phyloP scores from a whole-genome alignment of 345 rosid species.

The Cardamine chenopodiifolia region DNA sequence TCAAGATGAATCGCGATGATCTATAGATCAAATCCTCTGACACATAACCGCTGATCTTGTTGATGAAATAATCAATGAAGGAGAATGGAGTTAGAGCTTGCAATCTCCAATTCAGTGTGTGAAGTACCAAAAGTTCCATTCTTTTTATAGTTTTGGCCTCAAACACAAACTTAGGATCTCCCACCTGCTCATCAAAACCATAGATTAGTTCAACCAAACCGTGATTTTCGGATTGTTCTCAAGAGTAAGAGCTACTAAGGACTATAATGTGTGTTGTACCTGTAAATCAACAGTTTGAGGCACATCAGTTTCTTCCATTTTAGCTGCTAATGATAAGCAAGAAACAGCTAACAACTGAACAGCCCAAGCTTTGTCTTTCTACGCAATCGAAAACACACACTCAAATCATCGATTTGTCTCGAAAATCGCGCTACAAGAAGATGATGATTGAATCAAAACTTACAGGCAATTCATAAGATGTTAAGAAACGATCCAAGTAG shows the following conservation, averaged over 20 bases:
- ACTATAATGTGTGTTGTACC: constrained; percentile 47
- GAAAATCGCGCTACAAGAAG: not conserved
- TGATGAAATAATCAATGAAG: constrained; percentile 57
- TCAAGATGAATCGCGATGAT: constrained; percentile 56
- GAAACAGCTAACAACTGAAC: constrained; percentile 67
- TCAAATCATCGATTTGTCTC: not conserved
- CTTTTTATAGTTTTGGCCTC: constrained; percentile 61
- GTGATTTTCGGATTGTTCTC: not conserved
- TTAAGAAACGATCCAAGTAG: constrained; percentile 73
- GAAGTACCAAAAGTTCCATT: constrained; percentile 71
- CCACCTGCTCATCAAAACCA: constrained; percentile 48
- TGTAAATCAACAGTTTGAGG: constrained; percentile 66
- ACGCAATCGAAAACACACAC: constrained; percentile 22
- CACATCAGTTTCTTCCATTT: constrained; percentile 70
- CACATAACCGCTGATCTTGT: constrained; percentile 44
- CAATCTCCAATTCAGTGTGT: constrained; percentile 72
- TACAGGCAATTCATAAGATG: constrained; percentile 67
- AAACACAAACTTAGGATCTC: constrained; percentile 56
- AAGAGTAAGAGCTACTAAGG: not conserved
- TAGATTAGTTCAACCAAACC: constrained; percentile 3
- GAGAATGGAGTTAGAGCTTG: constrained; percentile 58
- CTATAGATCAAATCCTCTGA: constrained; percentile 45
- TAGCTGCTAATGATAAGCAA: constrained; percentile 77
- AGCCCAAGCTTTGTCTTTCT: constrained; percentile 68
- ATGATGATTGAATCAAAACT: constrained; percentile 39